Base-by-base conservation (phyloP, 495 filamentous ascomycete genomes). In the Lasiosphaeria hispida region DNA sequence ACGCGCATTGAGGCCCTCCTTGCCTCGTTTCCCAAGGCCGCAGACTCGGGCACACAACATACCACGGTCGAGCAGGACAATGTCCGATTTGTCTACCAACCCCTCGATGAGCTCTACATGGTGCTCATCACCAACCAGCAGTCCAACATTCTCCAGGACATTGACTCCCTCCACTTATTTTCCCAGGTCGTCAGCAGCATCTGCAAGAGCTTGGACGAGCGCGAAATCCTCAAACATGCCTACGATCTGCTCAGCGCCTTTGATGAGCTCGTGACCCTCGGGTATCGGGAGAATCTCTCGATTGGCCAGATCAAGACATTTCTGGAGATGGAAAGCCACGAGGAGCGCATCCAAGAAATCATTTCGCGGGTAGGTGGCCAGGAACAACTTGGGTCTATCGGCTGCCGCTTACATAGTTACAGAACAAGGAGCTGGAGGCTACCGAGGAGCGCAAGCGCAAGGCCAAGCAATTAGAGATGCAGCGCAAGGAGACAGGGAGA, bases 91-190 rank as follows among this genome's bases (percentile, higher is more conserved):
- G 94, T 97, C 50, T 98, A 98, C 79, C 94, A 98, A 73, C 94
- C 95, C 58, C 82, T 98, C 53, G 95, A 98, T 74, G 95, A 97
- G 78, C 85, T 98, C 58, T 98, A 97, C 82, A 96, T 98, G 83
- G 92, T 98, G 53, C 86, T 98, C 60, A 97, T 98, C 74, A 98
- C 95, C 77, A 97, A 97, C 80, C 90, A 91, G 57, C 93, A 97
- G 82, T 96, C 91, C 65, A 98, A 98, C 77, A 98, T 97, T 63
- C 83, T 98, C 34, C 94, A 98, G 77, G 94, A 98, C 69, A 98
- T 98, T 67, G 92, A 97, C 74, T 96, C 93, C 43, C 84, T 98
- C 44, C 94, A 97, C 69, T 82, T 97, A 6, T 98, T 97, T 65
- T 93, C 92, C 50, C 94, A 98, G 79, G 92, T 98, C 2, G 94